These are phyloP conservation scores for Mycena albidolilacea DNA, from an alignment of 768 basidiomycete species.

Conservation along the genomic window DNA sequence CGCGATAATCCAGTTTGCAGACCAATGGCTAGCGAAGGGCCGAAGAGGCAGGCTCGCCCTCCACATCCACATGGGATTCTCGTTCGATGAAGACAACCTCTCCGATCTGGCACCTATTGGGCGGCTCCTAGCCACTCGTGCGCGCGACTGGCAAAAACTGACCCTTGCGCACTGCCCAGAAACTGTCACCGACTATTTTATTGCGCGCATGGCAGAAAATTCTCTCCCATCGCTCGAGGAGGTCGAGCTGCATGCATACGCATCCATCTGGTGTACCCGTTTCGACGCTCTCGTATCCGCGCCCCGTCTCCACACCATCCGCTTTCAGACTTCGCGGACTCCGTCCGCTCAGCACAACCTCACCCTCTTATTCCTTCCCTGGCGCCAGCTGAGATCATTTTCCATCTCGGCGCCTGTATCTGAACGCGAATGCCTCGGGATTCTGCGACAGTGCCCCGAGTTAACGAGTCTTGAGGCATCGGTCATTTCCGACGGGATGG, in stretches of 20 bases:
- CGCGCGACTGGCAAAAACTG: background rate
- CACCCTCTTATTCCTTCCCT: background rate
- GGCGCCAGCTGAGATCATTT: background rate
- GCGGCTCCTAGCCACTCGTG: background rate
- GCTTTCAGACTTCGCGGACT: background rate
- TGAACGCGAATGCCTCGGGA: background rate
- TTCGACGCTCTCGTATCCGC: background rate
- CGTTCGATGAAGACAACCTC: background rate
- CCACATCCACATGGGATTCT: background rate
- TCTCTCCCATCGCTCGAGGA: slow-evolving; percentile 4
- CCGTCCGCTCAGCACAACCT: background rate
- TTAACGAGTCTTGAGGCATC: background rate
- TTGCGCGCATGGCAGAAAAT: background rate
- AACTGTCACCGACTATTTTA: background rate
- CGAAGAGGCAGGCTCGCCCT: slow-evolving; percentile 4
- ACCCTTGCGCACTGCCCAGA: background rate
- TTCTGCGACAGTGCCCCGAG: background rate
- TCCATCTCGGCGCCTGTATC: background rate
- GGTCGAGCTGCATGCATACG: background rate
- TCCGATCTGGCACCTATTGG: background rate
- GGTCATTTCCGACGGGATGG: background rate
- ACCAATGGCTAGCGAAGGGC: slow-evolving; percentile 4
- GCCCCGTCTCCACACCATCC: background rate
- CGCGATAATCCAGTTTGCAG: background rate
- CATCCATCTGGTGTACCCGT: background rate